Conservation (phyloP, 2,329 filamentous ascomycete genomes). For the Venturia asperata region DNA sequence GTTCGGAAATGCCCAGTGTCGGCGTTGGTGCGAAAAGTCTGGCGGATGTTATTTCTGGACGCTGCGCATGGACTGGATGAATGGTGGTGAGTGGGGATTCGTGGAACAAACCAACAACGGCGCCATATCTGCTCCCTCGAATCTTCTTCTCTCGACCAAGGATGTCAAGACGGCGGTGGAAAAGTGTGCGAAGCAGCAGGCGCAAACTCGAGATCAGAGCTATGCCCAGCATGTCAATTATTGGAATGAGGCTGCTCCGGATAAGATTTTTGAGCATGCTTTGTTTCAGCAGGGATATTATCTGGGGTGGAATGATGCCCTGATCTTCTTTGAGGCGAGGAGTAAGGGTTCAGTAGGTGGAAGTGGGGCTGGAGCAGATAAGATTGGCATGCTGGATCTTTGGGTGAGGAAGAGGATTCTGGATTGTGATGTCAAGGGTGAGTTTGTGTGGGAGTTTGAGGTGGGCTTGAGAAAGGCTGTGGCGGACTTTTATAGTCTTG, state of each 20-base stretch:
- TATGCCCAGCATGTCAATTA: conserved; percentile 40
- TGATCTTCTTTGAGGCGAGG: conserved; percentile 2
- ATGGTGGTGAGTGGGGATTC: conserved; percentile 56
- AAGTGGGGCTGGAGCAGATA: conserved; percentile 15
- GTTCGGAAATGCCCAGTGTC: conserved; percentile 45
- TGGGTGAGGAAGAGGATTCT: conserved; percentile 37
- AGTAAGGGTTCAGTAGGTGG: conserved; percentile 25
- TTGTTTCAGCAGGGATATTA: background rate
- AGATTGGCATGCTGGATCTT: conserved; percentile 23
- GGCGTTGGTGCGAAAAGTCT: conserved; percentile 43
- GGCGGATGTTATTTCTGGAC: conserved; percentile 55
- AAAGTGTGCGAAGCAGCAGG: conserved; percentile 35
- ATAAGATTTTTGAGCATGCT: background rate
- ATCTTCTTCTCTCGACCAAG: conserved; percentile 32
- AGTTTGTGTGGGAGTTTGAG: conserved; percentile 46
- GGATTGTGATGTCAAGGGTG: conserved; percentile 44
- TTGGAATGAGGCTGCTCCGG: conserved; percentile 40
- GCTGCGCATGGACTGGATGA: conserved; percentile 55
- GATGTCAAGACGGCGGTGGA: conserved; percentile 29
- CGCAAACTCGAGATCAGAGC: conserved; percentile 23
- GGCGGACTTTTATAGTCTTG: conserved; percentile 31
- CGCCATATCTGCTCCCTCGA: conserved; percentile 36
- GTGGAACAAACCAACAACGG: conserved; percentile 43
- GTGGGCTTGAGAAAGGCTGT: conserved; percentile 43
- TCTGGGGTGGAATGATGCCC: conserved; percentile 14